Evolutionary conservation across 2,329 filamentous ascomycete species (phyloP), one percentile per base, ranked within the genome.

Genomic region (Endothia cerciana): DNA sequence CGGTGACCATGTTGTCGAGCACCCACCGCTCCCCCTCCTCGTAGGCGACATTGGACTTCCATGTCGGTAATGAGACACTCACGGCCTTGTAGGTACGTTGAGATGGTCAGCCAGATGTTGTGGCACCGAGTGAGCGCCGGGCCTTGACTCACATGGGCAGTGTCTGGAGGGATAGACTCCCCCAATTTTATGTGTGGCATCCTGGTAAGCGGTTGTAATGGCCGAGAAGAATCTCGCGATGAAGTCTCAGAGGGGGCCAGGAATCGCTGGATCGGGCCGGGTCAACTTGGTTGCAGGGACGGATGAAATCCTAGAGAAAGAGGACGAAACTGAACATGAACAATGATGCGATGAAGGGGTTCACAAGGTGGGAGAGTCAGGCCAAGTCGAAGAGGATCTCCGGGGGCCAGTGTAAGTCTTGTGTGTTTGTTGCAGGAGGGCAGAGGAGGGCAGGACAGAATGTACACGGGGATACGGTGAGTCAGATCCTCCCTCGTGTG

Each of bases 51-150:
- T 97, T 98, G 70, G 93, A 84, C 70, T 84, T 85, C 95, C 95
- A 99, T 79, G 93, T 96, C 47, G 95, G 95, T 33, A 99, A 82
- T 19, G 95, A 98, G 51, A 98, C 94, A 77, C 94, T 98, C 70
- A 98, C 92, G 70, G 94, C 95, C 94, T 97, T 63, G 2, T 25
- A 33, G 1, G 22, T 28, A 25, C 25, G 30, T 19, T 64, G 8
- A 60, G 59, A 53, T 33, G 33, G 43, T 67, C 30, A 62, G 63
- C 40, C 10, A 59, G 5, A 28, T 36, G 57, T n/a, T 15, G 28
- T 49, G 30, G 33, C 45, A 10, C 33, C 51, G 11, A 56, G 2
- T 28, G 64, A 15, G 49, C 6, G 66, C 30, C 51, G 40, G 45
- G 38, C 38, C 56, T 41, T 64, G 66, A 83, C 87, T 80, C 81